These are phyloP conservation scores for Hanseniaspora sp. DNA, from an alignment of 1,139 yeast genomes.

Conservation along the genomic window DNA sequence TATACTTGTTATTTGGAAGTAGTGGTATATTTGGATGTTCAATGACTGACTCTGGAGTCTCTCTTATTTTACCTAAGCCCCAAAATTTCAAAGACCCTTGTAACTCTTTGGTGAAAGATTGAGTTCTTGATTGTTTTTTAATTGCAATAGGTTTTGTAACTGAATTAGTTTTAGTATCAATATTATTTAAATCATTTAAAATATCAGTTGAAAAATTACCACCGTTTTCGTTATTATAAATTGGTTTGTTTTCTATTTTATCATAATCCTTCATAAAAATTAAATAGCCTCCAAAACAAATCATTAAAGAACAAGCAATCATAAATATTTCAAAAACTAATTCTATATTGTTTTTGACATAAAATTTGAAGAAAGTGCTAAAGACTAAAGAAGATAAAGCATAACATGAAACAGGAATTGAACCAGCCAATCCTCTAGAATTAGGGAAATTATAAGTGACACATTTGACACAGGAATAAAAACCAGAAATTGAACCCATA, in stretches of 20 bases:
- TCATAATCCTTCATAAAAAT: slow-evolving; percentile 5
- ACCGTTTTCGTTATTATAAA: background rate
- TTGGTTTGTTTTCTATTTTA: background rate
- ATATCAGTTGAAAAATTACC: too few relatives aligned
- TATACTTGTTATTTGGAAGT: background rate
- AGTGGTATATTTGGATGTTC: slow-evolving; percentile 2
- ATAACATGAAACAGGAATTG: slow-evolving; percentile 48
- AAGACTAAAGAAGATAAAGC: slow-evolving; percentile 39
- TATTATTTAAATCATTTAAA: background rate
- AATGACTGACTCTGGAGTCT: slow-evolving; percentile 12
- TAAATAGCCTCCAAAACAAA: slow-evolving; percentile 27
- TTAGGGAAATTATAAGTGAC: slow-evolving; percentile 60
- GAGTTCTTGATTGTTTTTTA: slow-evolving; percentile 19
- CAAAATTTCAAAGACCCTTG: slow-evolving; percentile 23
- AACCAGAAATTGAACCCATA: slow-evolving; percentile 54
- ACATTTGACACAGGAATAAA: slow-evolving; percentile 56
- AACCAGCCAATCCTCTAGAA: slow-evolving; percentile 60
- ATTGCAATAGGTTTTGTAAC: slow-evolving; percentile 15
- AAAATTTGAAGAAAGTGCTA: slow-evolving; percentile 36
- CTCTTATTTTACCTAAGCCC: slow-evolving; percentile 24
- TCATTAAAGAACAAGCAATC: slow-evolving; percentile 26
- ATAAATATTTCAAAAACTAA: slow-evolving; percentile 30
- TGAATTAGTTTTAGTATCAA: background rate
- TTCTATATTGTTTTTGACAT: slow-evolving; percentile 38
- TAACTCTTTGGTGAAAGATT: slow-evolving; percentile 22